These are phyloP conservation scores for Sugiyamaella boreocaroliniensis DNA, from an alignment of 805 yeast species.

Conservation along the genomic window DNA sequence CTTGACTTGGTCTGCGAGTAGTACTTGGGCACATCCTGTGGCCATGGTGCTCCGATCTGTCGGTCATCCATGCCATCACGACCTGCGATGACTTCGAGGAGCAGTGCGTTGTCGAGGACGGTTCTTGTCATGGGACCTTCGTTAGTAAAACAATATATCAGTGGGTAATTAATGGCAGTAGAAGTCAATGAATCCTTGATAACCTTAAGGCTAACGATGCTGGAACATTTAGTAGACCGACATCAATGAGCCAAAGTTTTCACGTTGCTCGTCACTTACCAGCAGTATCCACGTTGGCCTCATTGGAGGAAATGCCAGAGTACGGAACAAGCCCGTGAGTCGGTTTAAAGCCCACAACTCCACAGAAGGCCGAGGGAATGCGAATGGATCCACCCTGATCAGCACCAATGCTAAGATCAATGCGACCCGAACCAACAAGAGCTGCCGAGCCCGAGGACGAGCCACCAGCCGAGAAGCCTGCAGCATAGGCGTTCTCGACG, in stretches of 20 bases:
- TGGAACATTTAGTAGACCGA: no score
- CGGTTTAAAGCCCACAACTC: conserved; percentile 45
- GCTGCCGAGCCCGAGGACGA: conserved; percentile 52
- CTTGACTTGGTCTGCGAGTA: conserved; percentile 18
- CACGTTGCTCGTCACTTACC: conserved; percentile 18
- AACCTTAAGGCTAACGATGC: no score
- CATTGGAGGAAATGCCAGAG: conserved; percentile 35
- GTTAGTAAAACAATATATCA: no score
- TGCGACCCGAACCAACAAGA: conserved; percentile 42
- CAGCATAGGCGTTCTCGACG: conserved; percentile 39
- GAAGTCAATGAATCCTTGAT: no score
- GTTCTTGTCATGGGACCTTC: conserved; percentile 31
- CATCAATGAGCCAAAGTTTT: no score
- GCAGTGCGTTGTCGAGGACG: conserved; percentile 32
- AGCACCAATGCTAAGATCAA: conserved; percentile 48
- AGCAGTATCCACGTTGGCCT: conserved; percentile 33
- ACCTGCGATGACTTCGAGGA: conserved; percentile 34
- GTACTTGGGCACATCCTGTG: conserved; percentile 15
- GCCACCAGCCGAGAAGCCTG: conserved; percentile 41
- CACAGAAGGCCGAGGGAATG: conserved; percentile 41
- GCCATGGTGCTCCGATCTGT: conserved; percentile 24
- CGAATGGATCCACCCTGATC: conserved; percentile 52
- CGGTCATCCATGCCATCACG: conserved; percentile 34
- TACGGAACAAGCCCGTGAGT: conserved; percentile 53
- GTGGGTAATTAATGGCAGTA: no score